phyloP scores from a whole-genome alignment of 106 monocot species.

The Apostasia shenzhenica region DNA sequence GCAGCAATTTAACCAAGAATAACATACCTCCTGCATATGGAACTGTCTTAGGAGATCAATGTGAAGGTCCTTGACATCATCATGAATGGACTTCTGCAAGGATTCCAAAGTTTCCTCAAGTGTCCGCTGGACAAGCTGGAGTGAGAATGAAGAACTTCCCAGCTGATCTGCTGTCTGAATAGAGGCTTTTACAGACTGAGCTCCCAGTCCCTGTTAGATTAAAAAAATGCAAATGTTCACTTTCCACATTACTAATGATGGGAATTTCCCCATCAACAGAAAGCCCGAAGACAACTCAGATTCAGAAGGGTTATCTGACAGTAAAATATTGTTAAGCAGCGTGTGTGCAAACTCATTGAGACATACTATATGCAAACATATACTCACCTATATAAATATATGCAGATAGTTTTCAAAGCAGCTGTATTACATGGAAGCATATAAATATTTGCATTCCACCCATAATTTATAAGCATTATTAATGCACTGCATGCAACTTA shows the following conservation, averaged over 20 bases:
- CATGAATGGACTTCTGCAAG: slow-evolving; percentile 69
- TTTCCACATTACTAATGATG: neutral
- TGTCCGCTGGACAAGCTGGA: slow-evolving; percentile 83
- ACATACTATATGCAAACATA: neutral
- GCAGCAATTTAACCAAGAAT: neutral
- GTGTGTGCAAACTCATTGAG: neutral
- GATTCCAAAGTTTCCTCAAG: slow-evolving; percentile 83
- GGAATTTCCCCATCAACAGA: neutral
- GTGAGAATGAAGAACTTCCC: slow-evolving; percentile 71
- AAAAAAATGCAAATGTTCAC: slow-evolving; percentile 2
- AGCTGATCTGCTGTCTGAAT: slow-evolving; percentile 36
- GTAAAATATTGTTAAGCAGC: neutral
- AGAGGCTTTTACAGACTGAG: slow-evolving; percentile 21
- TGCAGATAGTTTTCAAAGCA: too few relatives aligned
- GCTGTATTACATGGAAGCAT: too few relatives aligned
- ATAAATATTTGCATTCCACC: too few relatives aligned
- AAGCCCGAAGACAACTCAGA: too few relatives aligned
- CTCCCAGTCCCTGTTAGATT: slow-evolving; percentile 35
- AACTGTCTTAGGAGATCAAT: slow-evolving; percentile 91
- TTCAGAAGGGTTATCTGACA: too few relatives aligned
- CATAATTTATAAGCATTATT: too few relatives aligned
- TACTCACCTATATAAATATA: too few relatives aligned
- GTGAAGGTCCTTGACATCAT: slow-evolving; percentile 90
- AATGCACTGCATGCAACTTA: neutral
- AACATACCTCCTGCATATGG: slow-evolving; percentile 83